Percentiles rank a stretch among this genome's conserved stretches.
Evolutionary conservation across 345 rosid genomes (phyloP).

Genomic region (Dovyalis caffra): DNA sequence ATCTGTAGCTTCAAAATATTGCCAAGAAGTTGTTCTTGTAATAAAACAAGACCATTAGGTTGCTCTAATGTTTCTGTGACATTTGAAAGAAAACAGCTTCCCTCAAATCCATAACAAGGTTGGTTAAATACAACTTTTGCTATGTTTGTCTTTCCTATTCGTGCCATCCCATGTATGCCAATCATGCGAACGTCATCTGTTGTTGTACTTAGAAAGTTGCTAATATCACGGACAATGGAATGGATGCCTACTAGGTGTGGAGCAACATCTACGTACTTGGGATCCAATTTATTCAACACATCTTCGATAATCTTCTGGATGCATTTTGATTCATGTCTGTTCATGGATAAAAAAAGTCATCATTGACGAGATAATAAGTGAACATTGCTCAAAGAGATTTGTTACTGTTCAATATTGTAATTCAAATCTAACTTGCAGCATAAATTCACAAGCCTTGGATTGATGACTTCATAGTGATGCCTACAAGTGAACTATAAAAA

Average conservation of each 20-base stretch:
- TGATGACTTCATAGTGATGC: background rate
- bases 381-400: background rate
- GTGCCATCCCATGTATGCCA: background rate
- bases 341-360: no score
- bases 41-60: background rate
- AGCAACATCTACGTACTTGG: background rate
- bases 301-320: constrained; percentile 27
- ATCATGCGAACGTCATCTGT: background rate
- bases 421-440: no score
- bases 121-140: background rate
- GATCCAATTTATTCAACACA: constrained; percentile 27
- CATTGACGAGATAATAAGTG: background rate
- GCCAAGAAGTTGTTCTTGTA: constrained; percentile 3
- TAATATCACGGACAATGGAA: background rate
- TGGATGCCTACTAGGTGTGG: background rate
- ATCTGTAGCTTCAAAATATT: background rate
- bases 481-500: background rate
- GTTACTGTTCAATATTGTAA: background rate
- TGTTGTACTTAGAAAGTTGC: constrained; percentile 2
- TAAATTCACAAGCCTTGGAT: no score
- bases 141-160: background rate
- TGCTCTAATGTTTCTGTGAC: background rate
- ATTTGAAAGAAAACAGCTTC: background rate
- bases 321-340: constrained; percentile 30
- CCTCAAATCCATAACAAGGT: background rate